Evolutionary conservation across 306 rosid species (phyloP).

Genomic region (Luffa acutangula): DNA sequence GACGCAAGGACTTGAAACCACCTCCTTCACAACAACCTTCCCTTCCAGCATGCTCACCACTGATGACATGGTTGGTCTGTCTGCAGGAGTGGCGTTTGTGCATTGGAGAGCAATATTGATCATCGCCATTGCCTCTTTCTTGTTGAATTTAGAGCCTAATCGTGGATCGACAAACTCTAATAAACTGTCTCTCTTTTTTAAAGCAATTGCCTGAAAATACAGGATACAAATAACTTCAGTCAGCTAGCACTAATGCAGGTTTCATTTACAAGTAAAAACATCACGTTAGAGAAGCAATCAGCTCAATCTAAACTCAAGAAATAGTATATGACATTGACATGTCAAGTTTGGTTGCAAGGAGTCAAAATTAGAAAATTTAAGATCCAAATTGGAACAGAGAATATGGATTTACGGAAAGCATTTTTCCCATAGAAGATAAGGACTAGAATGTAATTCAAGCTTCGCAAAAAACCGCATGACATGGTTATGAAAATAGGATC

Average conservation of each 20-base stretch:
- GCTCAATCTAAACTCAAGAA: not conserved
- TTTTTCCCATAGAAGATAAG: not conserved
- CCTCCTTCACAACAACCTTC: slow-evolving; percentile 7
- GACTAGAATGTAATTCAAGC: not conserved
- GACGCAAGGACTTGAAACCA: not conserved
- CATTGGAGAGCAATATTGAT: slow-evolving; percentile 33
- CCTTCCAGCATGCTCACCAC: slow-evolving; percentile 29
- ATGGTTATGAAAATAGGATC: not conserved
- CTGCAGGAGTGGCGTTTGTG: slow-evolving; percentile 15
- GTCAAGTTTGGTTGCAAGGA: not conserved
- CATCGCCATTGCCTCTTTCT: slow-evolving; percentile 21
- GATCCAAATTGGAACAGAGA: not conserved
- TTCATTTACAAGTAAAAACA: not conserved
- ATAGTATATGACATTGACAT: not conserved
- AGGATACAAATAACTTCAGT: not conserved
- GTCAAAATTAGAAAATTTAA: not conserved
- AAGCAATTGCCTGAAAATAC: slow-evolving; percentile 20
- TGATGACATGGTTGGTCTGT: slow-evolving; percentile 32
- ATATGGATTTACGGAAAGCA: not conserved
- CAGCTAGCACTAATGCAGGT: not conserved
- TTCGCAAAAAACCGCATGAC: not conserved
- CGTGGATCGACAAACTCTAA: slow-evolving; percentile 33
- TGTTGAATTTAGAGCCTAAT: slow-evolving; percentile 20
- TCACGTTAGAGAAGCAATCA: not conserved
- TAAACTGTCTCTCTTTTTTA: slow-evolving; percentile 20